Evolutionary conservation across 169 alveolate species (phyloP).

Genomic region (Plasmodium knowlesi): DNA sequence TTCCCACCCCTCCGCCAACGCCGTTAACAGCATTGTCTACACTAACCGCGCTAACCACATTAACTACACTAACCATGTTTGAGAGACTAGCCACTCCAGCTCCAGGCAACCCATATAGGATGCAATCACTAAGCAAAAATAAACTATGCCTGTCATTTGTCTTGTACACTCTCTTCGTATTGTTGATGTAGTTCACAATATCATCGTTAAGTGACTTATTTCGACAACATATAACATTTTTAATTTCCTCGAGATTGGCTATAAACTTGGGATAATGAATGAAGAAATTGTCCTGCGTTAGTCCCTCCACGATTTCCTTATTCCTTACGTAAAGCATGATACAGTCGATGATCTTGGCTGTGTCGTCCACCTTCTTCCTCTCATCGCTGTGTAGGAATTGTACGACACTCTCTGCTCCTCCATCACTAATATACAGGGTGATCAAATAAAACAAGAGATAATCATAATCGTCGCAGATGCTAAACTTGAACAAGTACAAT

Average conservation of each 20-base stretch:
- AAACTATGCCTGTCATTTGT: constrained; percentile 8
- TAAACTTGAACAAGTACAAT: constrained; percentile 12
- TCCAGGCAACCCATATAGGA: background rate
- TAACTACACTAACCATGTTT: background rate
- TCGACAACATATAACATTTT: constrained; percentile 10
- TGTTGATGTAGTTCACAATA: constrained; percentile 28
- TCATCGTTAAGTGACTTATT: constrained; percentile 43
- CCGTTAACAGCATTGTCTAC: background rate
- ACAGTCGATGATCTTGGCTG: constrained; percentile 22
- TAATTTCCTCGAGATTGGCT: constrained; percentile 4
- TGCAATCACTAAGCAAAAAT: constrained; percentile 5
- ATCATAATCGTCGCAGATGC: constrained; percentile 62
- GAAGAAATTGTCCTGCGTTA: constrained; percentile 18
- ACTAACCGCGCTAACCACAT: background rate
- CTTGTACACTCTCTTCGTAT: constrained; percentile 43
- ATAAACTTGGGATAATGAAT: constrained; percentile 7
- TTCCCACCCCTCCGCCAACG: background rate
- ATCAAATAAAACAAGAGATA: constrained; percentile 25
- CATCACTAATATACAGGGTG: constrained; percentile 24
- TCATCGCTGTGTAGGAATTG: constrained; percentile 18
- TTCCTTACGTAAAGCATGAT: constrained; percentile 33
- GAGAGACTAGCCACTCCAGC: background rate
- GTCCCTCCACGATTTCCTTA: constrained; percentile 6
- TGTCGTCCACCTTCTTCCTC: constrained; percentile 15
- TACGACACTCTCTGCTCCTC: background rate